Evolutionary conservation across 805 yeast genomes (phyloP), one percentile per base, ranked within the genome.

Genomic region (Pichia manshurica): DNA sequence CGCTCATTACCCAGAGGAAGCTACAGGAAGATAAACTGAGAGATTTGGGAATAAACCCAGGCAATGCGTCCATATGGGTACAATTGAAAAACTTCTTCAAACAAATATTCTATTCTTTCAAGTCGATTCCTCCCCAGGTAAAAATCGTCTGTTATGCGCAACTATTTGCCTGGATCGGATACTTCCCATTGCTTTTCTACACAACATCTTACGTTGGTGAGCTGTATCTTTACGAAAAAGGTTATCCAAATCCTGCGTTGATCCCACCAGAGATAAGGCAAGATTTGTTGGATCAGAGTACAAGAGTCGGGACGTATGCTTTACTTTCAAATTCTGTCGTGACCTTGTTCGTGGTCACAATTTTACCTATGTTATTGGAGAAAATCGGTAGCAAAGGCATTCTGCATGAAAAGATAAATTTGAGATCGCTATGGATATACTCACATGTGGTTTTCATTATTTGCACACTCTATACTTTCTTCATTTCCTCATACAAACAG

Each of bases 141-240:
- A 69, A 68, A 44, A 59, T 69, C 1, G 77, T 79, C 3, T 80
- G 83, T 53, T 65, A 63, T 44, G 78, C 79, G 1, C 82, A 81
- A 58, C 75, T 80, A 49, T 77, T 77, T 60, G 84, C 84, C 1
- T 81, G 85, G 85, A 74, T 80, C 37, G 84, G 84, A 1, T 81
- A 82, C 65, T 81, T 81, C 63, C 82, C 83, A 1, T 72, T 81
- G 75, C 58, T 81, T 25, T 81, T 80, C 52, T 81, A 80, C 56
- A 79, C 84, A 3, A 76, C 85, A 2, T 78, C 84, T 0, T 81
- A 79, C 59, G 84, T 81, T 16, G 83, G 83, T 0, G 84, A 77
- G 49, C 62, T 81, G 15, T 79, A 77, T 61, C 63, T 69, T 29
- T 66, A 59, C 38, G 75, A 75, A 48, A 49, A 56, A 13, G 68